Base-by-base conservation (phyloP, 2,329 filamentous ascomycete species). In the Fusarium sp. region DNA sequence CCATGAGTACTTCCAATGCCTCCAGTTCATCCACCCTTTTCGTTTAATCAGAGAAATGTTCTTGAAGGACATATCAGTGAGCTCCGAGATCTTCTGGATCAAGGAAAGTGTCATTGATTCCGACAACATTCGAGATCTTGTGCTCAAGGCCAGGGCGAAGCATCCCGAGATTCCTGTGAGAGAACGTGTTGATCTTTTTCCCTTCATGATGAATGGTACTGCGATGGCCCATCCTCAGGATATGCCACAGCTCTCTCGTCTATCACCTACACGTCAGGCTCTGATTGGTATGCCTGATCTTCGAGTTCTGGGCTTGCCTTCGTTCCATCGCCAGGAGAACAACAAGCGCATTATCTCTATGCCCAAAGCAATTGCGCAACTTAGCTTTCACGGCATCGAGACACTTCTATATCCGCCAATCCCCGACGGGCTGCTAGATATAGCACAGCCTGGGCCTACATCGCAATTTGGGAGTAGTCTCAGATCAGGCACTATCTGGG, bases 391-490 rank as follows among this genome's bases (percentile, higher is more conserved):
- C n/a, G 4, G 7, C 4, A 34, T 40, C n/a, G n/a, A 40, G n/a
- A 20, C 38, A 7, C 38, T 10, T 11, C 3, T 40, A 10, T 11
- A 40, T 20, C n/a, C 20, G 6, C 38, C 38, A 40, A 40, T 9
- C n/a, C 38, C 38, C 9, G n/a, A 24, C 6, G 8, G 22, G 4
- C 4, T 50, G 0, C 14, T n/a, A n/a, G 13, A 15, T 6, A 11
- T 9, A 4, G 10, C 22, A n/a, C 0, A 7, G 15, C 5, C 2
- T 0, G 36, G 24, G 5, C 13, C 15, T 1, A 45, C 20, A 14
- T 45, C 1, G 0, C 51, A 9, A 8, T 54, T 54, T 7, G 40
- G 51, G 2, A 1, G 1, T 0, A 38, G 3, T 15, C 0, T 39
- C 14, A 38, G 14, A 9, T 48, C 33, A 0, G 52, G 52, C 3